Evolutionary conservation across 768 basidiomycete genomes (phyloP), one percentile per base, ranked within the genome.

Genomic region (Tulasnella sp.): DNA sequence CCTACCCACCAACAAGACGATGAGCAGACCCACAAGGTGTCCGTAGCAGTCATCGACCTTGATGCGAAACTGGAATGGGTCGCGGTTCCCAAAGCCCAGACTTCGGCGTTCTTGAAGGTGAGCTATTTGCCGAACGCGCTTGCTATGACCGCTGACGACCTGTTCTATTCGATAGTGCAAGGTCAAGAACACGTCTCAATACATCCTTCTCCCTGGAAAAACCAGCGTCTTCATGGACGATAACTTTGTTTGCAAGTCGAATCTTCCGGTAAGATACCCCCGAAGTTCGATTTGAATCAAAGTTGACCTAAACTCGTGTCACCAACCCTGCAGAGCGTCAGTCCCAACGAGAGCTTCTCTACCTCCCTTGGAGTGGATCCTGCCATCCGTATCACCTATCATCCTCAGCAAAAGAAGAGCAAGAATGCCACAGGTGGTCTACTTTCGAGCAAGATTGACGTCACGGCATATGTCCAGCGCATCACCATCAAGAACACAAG

Each of bases 281-380:
- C 22, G 31, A 17, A 25, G 2, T 25, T 72, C 37, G 37, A 6
- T 0, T 6, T n/a, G 19, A 9, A 5, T 19, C 9, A 69, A 5
- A 25, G 12, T 31, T n/a, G n/a, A 49, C n/a, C 49, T 49, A 3
- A 49, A 19, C 49, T 22, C 22, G 22, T n/a, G n/a, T n/a, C n/a
- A 45, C 3, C 39, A 70, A 68, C 22, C n/a, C 38, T 11, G 37
- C 39, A 74, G 73, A 36, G 37, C 52, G 78, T 71, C 37, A 39
- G 58, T 31, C 78, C 78, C 19, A 38, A 67, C 38, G 78, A 78
- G 36, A 67, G 31, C 19, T 78, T 78, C 71, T 67, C 76, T 4
- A 74, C 77, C n/a, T 78, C 78, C 34, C 74, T 79, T n/a, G 78
- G 78, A 1, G 77, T 79, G 4, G 78, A 79, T 67, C 77, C 78